phyloP scores from a whole-genome alignment of 2,329 filamentous ascomycete genomes.

The Cryphonectria naterciae region DNA sequence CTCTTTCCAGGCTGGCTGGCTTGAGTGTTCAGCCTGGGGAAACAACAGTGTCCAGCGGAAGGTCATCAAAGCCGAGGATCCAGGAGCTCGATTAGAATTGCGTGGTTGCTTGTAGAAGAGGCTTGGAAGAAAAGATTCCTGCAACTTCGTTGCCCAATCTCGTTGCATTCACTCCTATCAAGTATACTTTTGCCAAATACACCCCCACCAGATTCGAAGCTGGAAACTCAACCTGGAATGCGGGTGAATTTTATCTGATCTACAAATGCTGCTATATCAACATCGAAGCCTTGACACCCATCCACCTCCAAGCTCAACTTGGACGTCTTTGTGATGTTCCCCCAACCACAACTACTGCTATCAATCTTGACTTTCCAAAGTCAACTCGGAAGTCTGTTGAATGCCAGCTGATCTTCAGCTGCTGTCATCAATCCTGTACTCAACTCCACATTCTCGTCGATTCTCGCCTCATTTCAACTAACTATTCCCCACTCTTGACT shows the following conservation, averaged over 20 bases:
- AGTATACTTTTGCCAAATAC: not conserved
- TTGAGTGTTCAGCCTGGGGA: slow-evolving; percentile 44
- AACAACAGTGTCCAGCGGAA: slow-evolving; percentile 20
- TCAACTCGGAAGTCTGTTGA: not conserved
- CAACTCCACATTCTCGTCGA: not conserved
- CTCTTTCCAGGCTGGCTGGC: slow-evolving; percentile 45
- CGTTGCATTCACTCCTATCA: not conserved
- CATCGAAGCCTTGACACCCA: no score
- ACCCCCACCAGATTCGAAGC: not conserved
- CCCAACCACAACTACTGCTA: no score
- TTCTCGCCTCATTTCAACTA: not conserved
- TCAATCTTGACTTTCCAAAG: no score
- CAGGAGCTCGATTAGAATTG: slow-evolving; percentile 62
- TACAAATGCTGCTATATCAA: no score
- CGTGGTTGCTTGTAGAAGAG: not conserved
- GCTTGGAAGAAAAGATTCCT: not conserved
- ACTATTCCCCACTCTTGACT: not conserved
- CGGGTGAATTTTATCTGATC: not conserved
- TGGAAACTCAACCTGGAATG: not conserved
- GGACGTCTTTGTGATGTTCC: no score
- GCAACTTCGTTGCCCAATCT: not conserved
- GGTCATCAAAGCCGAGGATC: slow-evolving; percentile 47
- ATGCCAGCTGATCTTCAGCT: not conserved
- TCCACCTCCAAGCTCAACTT: no score
- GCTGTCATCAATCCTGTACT: not conserved